phyloP scores from a whole-genome alignment of 2,329 filamentous ascomycete genomes.

The Ophiobolus disseminans region DNA sequence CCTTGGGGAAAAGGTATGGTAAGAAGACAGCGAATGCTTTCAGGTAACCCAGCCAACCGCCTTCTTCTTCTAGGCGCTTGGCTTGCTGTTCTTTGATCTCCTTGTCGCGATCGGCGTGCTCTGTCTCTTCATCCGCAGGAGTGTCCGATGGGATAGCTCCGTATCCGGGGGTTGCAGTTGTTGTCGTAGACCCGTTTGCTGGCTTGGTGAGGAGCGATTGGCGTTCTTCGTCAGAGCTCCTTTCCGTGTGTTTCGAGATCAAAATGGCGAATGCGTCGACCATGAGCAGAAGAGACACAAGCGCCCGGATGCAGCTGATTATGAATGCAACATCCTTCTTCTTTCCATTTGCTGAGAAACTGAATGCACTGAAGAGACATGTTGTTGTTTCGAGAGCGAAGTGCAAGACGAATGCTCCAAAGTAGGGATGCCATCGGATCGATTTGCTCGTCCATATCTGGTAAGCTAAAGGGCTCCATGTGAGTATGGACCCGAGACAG shows the following conservation, averaged over 20 bases:
- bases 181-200: conserved; percentile 43
- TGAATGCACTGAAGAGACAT: conserved; percentile 32
- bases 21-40: conserved; percentile 78
- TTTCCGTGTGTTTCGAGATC: conserved; percentile 36
- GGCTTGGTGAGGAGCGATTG: conserved; percentile 63
- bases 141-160: conserved; percentile 39
- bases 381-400: conserved; percentile 42
- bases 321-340: conserved; percentile 30
- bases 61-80: conserved; percentile 74
- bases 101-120: conserved; percentile 60
- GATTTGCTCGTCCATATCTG: conserved; percentile 30
- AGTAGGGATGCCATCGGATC: conserved; percentile 44
- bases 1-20: conserved; percentile 79
- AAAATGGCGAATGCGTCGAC: conserved; percentile 40
- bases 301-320: conserved; percentile 28
- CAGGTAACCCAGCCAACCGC: conserved; percentile 78
- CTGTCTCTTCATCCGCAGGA: conserved; percentile 53
- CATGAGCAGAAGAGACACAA: conserved; percentile 33
- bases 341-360: conserved; percentile 19
- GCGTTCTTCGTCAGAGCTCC: conserved; percentile 61
- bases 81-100: conserved; percentile 59
- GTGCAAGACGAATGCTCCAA: conserved; percentile 42
- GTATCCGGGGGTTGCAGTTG: conserved; percentile 46
- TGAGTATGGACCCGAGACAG: conserved; percentile 43
- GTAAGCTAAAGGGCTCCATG: conserved; percentile 38